Evolutionary conservation across 805 yeast species (phyloP).

Genomic region (Dipodascus geniculatus): DNA sequence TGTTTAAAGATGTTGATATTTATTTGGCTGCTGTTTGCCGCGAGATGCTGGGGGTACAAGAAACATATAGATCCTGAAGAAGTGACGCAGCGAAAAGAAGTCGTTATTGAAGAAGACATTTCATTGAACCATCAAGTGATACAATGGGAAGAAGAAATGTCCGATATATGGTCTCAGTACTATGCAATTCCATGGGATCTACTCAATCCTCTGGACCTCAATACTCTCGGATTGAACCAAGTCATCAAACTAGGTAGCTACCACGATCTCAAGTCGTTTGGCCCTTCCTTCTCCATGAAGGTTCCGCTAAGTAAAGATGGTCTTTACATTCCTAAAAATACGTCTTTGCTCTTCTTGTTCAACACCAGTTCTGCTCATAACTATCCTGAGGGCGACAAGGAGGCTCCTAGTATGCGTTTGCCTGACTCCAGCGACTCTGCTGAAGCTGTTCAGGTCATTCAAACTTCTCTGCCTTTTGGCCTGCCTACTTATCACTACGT

Average conservation of each 20-base stretch:
- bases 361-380: slow-evolving; percentile 5
- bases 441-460: slow-evolving; percentile 8
- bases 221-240: slow-evolving; percentile 5
- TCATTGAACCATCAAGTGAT: not conserved
- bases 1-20: not conserved
- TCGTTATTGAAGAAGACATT: not conserved
- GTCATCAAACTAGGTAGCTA: slow-evolving; percentile 3
- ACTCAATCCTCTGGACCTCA: slow-evolving; percentile 9
- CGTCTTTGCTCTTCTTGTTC: slow-evolving; percentile 12
- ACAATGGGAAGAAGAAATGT: slow-evolving; percentile 3
- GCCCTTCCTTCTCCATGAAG: slow-evolving; percentile 5
- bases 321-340: slow-evolving; percentile 11
- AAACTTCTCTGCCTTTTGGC: slow-evolving; percentile 13
- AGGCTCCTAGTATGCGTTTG: not conserved
- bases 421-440: not conserved
- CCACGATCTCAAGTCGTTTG: slow-evolving; percentile 4
- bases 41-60: not conserved
- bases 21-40: not conserved
- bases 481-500: slow-evolving; percentile 12
- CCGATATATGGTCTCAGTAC: slow-evolving; percentile 8
- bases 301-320: slow-evolving; percentile 4
- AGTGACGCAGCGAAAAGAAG: not conserved
- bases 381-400: not conserved
- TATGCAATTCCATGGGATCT: slow-evolving; percentile 8
- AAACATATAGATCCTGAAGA: not conserved